Evolutionary conservation across 2,329 filamentous ascomycete species (phyloP), one percentile per base, ranked within the genome.

Genomic region (Colletotrichum higginsianum): DNA sequence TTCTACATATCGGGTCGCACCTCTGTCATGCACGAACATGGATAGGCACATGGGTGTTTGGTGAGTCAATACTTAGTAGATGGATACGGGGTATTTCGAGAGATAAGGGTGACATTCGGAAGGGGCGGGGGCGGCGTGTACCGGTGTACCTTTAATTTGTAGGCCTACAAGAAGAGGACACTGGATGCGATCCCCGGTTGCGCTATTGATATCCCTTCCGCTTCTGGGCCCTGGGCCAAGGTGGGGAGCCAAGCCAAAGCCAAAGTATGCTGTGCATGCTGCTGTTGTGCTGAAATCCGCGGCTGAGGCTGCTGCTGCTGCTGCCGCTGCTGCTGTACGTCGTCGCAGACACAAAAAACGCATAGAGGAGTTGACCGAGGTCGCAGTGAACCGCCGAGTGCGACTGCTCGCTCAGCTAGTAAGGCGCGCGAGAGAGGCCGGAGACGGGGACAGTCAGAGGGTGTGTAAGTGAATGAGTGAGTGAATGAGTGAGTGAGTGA

Each of bases 1-100:
- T 47, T 35, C 30, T 40, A 18, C n/a, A 50, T 52, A 52, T 42
- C 66, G 26, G 44, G 40, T 47, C 52, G 15, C 61, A 58, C n/a
- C 15, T 23, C 23, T 62, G 50, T 30, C 4, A 40, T 40, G 26
- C 58, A 50, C 26, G 56, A 26, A 18, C 56, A 26, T 44, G 38
- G 30, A 40, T 56, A 13, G 30, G 30, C 9, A 38, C 30, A 26
- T 16, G 50, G 26, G 16, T 26, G 3, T 26, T 26, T 3, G 23
- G 50, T 9, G 18, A 12, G 26, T n/a, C 4, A 30, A 55, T 55
- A n/a, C n/a, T n/a, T n/a, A n/a, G n/a, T n/a, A 18, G 26, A 55
- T n/a, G 26, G 26, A 42, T 52, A 40, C n/a, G 47, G 35, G 35
- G 12, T 1, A n/a, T 30, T 1, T 16, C 13, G 47, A 26, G 35